Evolutionary conservation across 2,329 filamentous ascomycete genomes (phyloP).

Genomic region (Scorias spongiosa): DNA sequence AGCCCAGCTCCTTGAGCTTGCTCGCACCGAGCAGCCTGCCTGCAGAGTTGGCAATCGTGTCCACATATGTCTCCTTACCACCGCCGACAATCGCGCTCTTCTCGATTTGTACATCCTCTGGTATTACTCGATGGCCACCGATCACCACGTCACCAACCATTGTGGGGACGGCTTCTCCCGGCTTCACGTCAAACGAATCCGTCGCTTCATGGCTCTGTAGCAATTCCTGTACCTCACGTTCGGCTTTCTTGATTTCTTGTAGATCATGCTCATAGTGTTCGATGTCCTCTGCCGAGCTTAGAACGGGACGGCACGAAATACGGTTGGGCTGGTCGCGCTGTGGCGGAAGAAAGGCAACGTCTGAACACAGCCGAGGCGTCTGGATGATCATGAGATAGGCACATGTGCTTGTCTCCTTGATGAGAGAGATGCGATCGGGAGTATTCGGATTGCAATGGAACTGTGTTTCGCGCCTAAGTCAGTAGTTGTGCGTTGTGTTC

Average conservation of each 20-base stretch:
- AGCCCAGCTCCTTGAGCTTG: conserved; percentile 42
- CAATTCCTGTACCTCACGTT: conserved; percentile 9
- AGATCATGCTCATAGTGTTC: conserved; percentile 17
- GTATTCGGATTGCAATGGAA: conserved; percentile 65
- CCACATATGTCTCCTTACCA: conserved; percentile 39
- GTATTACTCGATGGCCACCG: conserved; percentile 40
- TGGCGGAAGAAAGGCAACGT: conserved; percentile 72
- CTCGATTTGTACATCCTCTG: conserved; percentile 41
- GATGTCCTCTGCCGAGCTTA: conserved; percentile 38
- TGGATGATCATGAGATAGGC: conserved; percentile 88
- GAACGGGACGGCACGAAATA: conserved; percentile 61
- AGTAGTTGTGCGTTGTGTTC: background rate
- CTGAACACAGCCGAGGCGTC: conserved; percentile 74
- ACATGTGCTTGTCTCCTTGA: conserved; percentile 85
- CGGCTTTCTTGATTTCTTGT: conserved; percentile 7
- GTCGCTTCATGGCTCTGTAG: conserved; percentile 15
- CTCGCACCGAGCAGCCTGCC: conserved; percentile 26
- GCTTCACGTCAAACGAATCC: conserved; percentile 6
- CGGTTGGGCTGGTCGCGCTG: conserved; percentile 60
- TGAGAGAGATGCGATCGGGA: conserved; percentile 69
- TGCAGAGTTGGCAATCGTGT: conserved; percentile 40
- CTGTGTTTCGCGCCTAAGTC: conserved; percentile 25
- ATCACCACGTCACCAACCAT: conserved; percentile 44
- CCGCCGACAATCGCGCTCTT: conserved; percentile 34
- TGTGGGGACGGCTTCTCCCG: conserved; percentile 15